phyloP scores from a whole-genome alignment of 2,329 filamentous ascomycete genomes.

The Colletotrichum tofieldiae region DNA sequence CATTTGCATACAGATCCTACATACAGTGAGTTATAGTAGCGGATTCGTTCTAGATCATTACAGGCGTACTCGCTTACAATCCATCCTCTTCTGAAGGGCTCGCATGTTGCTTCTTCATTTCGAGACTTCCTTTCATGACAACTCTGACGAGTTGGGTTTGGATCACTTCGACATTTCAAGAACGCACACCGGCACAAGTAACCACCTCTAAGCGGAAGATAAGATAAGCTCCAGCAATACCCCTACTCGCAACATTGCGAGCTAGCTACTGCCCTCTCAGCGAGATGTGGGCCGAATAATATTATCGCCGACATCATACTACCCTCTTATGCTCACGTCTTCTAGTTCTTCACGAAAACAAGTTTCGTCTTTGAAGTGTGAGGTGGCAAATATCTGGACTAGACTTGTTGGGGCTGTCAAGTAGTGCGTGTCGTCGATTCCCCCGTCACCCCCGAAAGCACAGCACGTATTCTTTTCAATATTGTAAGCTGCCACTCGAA shows the following conservation, averaged over 20 bases:
- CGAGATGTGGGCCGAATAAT: not conserved
- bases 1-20: not conserved
- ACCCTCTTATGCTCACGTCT: too few relatives aligned
- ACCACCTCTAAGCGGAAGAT: not conserved
- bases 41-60: not conserved
- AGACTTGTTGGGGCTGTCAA: not conserved
- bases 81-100: not conserved
- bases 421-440: not conserved
- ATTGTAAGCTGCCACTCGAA: not conserved
- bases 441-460: not conserved
- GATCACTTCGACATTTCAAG: too few relatives aligned
- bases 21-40: not conserved
- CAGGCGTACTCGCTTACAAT: not conserved
- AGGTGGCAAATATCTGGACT: not conserved
- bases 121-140: too few relatives aligned
- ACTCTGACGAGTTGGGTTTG: too few relatives aligned
- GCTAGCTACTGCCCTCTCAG: not conserved
- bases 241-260: not conserved
- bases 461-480: not conserved
- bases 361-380: not conserved
- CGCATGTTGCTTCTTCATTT: not conserved
- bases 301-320: not conserved
- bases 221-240: not conserved
- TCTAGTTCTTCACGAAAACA: not conserved
- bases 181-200: too few relatives aligned